Evolutionary conservation across 139 green algal species (phyloP).

Genomic region (Picochlorum sp.): DNA sequence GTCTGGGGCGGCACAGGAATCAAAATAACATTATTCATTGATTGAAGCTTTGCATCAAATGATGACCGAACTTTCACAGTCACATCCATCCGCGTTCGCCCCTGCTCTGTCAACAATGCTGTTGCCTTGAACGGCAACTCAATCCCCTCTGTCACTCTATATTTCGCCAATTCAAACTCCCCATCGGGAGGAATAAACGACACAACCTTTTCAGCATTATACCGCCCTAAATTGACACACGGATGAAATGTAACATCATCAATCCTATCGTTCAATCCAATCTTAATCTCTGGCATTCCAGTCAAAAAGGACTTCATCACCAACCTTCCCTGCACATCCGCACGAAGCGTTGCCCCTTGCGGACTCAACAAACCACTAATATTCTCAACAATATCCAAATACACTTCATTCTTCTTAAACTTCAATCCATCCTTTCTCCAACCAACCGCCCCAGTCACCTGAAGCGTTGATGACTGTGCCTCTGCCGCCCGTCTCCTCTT

Average conservation of each 20-base stretch:
- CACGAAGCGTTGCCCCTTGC: slow-evolving; percentile 61
- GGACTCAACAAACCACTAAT: slow-evolving; percentile 69
- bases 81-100: slow-evolving; percentile 78
- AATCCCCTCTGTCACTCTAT: slow-evolving; percentile 71
- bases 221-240: slow-evolving; percentile 87
- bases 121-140: slow-evolving; percentile 86
- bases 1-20: slow-evolving; percentile 92
- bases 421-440: slow-evolving; percentile 76
- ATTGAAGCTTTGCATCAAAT: slow-evolving; percentile 71
- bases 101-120: slow-evolving; percentile 84
- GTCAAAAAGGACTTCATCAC: slow-evolving; percentile 87
- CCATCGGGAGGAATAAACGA: slow-evolving; percentile 90
- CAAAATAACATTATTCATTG: slow-evolving; percentile 59
- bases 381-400: slow-evolving; percentile 89
- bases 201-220: slow-evolving; percentile 67
- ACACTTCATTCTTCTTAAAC: slow-evolving; percentile 98
- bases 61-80: slow-evolving; percentile 54
- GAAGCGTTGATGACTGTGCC: slow-evolving; percentile 74
- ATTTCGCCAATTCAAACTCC: slow-evolving; percentile 96
- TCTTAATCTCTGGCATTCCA: slow-evolving; percentile 91
- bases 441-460: slow-evolving; percentile 90
- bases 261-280: slow-evolving; percentile 85
- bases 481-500: slow-evolving; percentile 48
- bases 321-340: slow-evolving; percentile 75
- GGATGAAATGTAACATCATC: slow-evolving; percentile 91